Evolutionary conservation across 441 rosid species (phyloP).

Genomic region (Metrosideros polymorpha): DNA sequence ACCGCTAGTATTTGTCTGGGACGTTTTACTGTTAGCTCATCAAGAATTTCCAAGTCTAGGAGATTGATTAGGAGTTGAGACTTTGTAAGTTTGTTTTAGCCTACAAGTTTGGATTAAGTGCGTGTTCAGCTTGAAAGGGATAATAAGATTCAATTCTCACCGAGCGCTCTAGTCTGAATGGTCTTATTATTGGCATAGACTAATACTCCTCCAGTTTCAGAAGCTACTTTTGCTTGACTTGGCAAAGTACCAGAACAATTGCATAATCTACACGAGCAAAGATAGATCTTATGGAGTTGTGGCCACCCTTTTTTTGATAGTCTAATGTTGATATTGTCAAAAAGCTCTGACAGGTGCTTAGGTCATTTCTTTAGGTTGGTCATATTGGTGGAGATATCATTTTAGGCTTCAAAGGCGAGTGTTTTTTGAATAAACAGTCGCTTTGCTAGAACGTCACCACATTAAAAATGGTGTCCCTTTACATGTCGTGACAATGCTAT

Average conservation of each 20-base stretch:
- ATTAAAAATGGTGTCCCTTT: neutral
- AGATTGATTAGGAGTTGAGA: neutral
- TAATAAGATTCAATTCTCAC: neutral
- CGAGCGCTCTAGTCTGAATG: neutral
- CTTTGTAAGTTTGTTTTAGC: neutral
- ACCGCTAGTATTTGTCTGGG: neutral
- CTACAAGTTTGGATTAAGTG: neutral
- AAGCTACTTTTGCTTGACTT: neutral
- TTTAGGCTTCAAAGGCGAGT: neutral
- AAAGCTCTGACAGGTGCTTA: neutral
- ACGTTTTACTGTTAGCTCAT: neutral
- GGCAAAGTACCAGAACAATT: neutral
- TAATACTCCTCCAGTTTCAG: neutral
- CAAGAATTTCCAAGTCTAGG: neutral
- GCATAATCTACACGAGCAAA: neutral
- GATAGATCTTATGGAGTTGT: neutral
- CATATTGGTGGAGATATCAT: neutral
- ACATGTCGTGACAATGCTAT: neutral
- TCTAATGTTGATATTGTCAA: neutral
- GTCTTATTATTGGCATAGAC: neutral
- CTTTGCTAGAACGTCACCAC: neutral
- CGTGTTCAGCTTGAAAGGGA: neutral
- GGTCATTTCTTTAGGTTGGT: neutral
- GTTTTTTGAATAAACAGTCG: neutral
- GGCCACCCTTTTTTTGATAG: neutral